Evolutionary conservation across 192 early-diverging fungal species (phyloP), one percentile per base, ranked within the genome.

Genomic region (Coemansia sp.): DNA sequence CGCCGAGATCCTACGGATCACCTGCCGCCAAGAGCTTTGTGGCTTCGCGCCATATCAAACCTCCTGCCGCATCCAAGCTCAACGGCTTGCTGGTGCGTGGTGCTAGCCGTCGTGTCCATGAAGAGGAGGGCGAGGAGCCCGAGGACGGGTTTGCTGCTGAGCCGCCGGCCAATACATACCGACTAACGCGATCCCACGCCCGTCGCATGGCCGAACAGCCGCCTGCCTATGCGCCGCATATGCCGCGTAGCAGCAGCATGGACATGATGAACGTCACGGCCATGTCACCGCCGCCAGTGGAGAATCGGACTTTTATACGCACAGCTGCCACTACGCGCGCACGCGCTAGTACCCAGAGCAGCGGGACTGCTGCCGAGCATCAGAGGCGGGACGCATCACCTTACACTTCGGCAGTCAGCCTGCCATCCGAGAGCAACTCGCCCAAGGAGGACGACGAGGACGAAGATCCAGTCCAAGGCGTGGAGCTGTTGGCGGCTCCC

Each of bases 11-110:
- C 7, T 81, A 81, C 38, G 79, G 79, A 22, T 81, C 79, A 53
- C 79, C 79, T 3, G 79, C 79, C 15, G 79, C 79, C 13, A 81
- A 76, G 55, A 75, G 62, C 64, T 81, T 70, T 71, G 79, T 76
- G 38, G 58, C 74, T 8, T 73, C 79, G 65, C 70, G 79, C 12
- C 57, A 52, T 68, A 33, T 12, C 53, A 11, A 76, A 65, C 60
- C 76, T 74, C n/a, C 79, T 74, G 34, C 34, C 11, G 50, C 22
- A 2, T 70, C 68, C 33, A 69, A 62, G 34, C 50, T 70, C 13
- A 46, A 62, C 1, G 66, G 64, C 31, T 24, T 68, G 44, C 43
- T 69, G 18, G 12, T 66, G 27, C 67, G 68, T 31, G 72, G 43
- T 31, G 41, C 66, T 11, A 60, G 66, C 18, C 60, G 13, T 27